A percentile compares a stretch with the other conserved stretches of the same genome.
Evolutionary conservation across 2,329 filamentous ascomycete species (phyloP).

Genomic region (Colletotrichum nymphaeae): DNA sequence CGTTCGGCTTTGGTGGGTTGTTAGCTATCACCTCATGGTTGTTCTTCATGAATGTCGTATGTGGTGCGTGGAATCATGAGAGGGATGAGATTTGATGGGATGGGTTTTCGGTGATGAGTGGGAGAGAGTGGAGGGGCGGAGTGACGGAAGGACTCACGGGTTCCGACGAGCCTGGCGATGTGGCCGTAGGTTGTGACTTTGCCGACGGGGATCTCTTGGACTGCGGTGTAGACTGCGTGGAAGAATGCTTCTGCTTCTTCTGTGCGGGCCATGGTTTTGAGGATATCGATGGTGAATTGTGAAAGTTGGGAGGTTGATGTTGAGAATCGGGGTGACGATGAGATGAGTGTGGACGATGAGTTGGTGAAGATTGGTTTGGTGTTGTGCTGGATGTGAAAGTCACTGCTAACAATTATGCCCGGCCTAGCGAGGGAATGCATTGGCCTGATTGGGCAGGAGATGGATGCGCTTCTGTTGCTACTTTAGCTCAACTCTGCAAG

Average conservation of each 20-base stretch:
- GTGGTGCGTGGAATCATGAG: too few species aligned
- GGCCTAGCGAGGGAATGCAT: rapidly evolving
- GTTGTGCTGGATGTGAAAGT: background rate
- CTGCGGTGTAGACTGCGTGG: constrained; percentile 81
- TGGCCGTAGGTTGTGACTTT: constrained; percentile 90
- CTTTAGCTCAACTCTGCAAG: background rate
- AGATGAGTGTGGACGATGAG: background rate
- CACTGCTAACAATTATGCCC: background rate
- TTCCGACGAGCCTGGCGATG: constrained; percentile 78
- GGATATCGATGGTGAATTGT: rapidly evolving
- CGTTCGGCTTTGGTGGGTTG: constrained; percentile 66
- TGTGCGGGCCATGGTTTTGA: constrained; percentile 69
- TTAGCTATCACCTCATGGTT: background rate
- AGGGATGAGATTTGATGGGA: too few species aligned
- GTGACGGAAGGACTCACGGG: constrained; percentile 64
- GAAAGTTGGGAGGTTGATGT: too few species aligned
- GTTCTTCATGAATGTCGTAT: background rate
- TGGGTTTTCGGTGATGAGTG: background rate
- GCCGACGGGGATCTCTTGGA: constrained; percentile 86
- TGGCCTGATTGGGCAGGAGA: background rate
- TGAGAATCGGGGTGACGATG: background rate
- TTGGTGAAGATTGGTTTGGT: background rate
- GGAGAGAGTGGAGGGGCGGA: background rate
- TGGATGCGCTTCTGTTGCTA: background rate
- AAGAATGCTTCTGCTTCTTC: constrained; percentile 83